A percentile compares a stretch with the other conserved stretches of the same genome.
Conservation (phyloP, 345 rosid genomes). For the Citrus cavaleriei region DNA sequence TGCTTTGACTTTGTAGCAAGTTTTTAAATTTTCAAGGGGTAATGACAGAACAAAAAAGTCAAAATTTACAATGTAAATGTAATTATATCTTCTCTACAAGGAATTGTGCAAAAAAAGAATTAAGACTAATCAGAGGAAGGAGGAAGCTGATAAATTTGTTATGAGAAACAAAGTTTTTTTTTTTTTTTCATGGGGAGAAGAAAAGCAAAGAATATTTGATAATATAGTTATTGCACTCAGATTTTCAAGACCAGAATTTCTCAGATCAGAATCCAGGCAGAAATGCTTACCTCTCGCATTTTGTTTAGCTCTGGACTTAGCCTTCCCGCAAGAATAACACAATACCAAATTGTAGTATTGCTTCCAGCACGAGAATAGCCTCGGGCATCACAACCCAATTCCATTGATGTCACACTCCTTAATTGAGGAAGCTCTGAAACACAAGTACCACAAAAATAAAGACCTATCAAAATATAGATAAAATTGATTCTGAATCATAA, state of each 20-base stretch:
- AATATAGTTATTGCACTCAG: not conserved
- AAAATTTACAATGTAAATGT: not conserved
- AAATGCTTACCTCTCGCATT: slow-evolving; percentile 80
- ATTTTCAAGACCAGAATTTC: not conserved
- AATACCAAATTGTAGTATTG: slow-evolving; percentile 74
- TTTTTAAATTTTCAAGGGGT: not conserved
- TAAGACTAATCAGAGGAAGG: not conserved
- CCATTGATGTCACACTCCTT: slow-evolving; percentile 77
- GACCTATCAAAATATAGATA: slow-evolving; percentile 1
- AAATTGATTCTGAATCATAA: not conserved
- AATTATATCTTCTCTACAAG: not conserved
- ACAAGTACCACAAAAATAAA: slow-evolving; percentile 15
- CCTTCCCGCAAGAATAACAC: slow-evolving; percentile 90
- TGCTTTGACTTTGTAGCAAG: not conserved
- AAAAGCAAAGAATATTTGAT: not conserved
- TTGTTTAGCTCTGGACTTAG: slow-evolving; percentile 71
- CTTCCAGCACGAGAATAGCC: slow-evolving; percentile 89
- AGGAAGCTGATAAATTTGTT: not conserved
- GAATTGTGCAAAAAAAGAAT: not conserved
- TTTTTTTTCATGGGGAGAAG: no score
- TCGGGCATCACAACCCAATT: slow-evolving; percentile 89
- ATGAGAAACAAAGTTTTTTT: not conserved
- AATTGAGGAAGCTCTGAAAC: slow-evolving; percentile 76
- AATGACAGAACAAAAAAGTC: not conserved
- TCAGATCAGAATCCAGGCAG: slow-evolving; percentile 11